Conservation (phyloP, 176 grass and related monocot species). For the Saccharum spontaneum region DNA sequence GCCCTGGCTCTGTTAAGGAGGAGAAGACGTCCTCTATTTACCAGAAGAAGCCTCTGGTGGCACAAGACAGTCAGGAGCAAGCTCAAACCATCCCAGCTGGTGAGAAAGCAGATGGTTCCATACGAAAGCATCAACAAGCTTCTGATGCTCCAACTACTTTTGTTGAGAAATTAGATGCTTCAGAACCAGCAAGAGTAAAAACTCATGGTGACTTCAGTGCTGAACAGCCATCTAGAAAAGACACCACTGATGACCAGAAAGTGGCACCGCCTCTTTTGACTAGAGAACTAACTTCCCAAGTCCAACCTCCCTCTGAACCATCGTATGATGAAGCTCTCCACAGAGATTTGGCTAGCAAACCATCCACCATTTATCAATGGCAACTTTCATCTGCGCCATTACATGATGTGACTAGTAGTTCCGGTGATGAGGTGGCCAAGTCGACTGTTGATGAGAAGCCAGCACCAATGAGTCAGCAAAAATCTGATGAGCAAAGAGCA, state of each 20-base stretch:
- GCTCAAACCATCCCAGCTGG: constrained; percentile 17
- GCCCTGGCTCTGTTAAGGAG: constrained; percentile 1
- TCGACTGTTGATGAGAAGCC: constrained; percentile 16
- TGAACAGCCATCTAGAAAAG: constrained; percentile 18
- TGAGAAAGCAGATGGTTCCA: constrained; percentile 33
- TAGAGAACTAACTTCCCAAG: constrained; percentile 20
- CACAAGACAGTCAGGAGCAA: constrained; percentile 8
- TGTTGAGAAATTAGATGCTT: constrained; percentile 21
- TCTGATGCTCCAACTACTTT: constrained; percentile 16
- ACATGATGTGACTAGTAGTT: not conserved
- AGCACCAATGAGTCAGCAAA: constrained; percentile 14
- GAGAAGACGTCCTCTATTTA: constrained; percentile 31
- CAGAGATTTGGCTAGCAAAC: constrained; percentile 25
- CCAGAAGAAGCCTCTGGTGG: constrained; percentile 26
- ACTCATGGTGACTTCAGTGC: not conserved
- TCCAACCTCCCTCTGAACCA: constrained; percentile 23
- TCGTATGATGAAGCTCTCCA: constrained; percentile 20
- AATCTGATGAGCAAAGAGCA: constrained; percentile 11
- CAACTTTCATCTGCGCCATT: constrained; percentile 1
- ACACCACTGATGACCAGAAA: constrained; percentile 32
- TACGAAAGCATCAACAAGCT: constrained; percentile 25
- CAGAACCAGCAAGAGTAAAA: constrained; percentile 7
- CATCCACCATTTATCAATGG: constrained; percentile 34
- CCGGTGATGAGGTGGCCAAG: not conserved
- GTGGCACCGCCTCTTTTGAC: not conserved